Evolutionary conservation across 306 rosid species (phyloP).

Genomic region (Senna tora): DNA sequence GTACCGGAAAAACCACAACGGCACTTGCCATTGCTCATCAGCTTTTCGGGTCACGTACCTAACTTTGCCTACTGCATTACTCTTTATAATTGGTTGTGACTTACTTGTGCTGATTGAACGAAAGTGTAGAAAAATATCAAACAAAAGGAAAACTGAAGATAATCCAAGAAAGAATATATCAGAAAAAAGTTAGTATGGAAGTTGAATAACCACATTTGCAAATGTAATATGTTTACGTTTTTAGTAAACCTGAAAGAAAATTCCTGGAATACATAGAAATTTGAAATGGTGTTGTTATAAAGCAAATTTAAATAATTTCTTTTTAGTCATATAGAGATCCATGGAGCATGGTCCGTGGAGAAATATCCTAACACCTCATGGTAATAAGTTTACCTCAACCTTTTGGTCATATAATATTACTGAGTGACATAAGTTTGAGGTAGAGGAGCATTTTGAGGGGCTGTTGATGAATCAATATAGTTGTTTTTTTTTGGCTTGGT

Average conservation of each 20-base stretch:
- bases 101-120: background rate
- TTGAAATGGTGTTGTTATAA: too few relatives aligned
- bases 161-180: too few relatives aligned
- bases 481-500: slow-evolving; percentile 13
- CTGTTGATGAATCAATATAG: background rate
- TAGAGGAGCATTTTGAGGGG: background rate
- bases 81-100: background rate
- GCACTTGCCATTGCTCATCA: slow-evolving; percentile 91
- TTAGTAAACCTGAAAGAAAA: too few relatives aligned
- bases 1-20: slow-evolving; percentile 94
- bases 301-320: too few relatives aligned
- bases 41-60: slow-evolving; percentile 63
- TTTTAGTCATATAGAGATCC: background rate
- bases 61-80: background rate
- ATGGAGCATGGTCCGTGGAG: background rate
- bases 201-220: background rate
- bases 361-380: background rate
- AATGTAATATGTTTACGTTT: background rate
- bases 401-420: too few relatives aligned
- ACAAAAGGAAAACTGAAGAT: background rate
- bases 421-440: background rate
- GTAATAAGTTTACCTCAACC: background rate
- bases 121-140: background rate
- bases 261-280: too few relatives aligned
- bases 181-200: too few relatives aligned